These are phyloP conservation scores for Hymenoscyphus infarciens DNA, from an alignment of 2,329 filamentous ascomycete species.

Conservation along the genomic window DNA sequence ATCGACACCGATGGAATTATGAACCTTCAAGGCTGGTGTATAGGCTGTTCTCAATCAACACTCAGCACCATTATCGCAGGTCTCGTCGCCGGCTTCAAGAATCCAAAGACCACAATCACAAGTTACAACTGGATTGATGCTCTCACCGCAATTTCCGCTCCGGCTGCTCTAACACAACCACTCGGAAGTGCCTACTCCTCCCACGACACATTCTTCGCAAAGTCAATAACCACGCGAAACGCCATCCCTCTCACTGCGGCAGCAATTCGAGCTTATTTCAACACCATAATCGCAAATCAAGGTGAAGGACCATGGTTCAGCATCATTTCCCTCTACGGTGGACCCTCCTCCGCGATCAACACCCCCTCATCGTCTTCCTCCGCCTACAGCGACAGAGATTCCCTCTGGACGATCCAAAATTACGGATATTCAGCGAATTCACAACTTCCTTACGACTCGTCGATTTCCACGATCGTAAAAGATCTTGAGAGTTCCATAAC, in stretches of 20 bases:
- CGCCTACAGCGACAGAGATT: conserved; percentile 22
- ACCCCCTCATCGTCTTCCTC: conserved; percentile 8
- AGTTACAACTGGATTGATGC: conserved; percentile 6
- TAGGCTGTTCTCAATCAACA: conserved; percentile 35
- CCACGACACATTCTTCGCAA: conserved; percentile 52
- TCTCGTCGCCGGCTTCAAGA: conserved; percentile 37
- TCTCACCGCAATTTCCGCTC: conserved; percentile 4
- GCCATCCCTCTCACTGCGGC: conserved; percentile 2
- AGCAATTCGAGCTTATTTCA: conserved; percentile 2
- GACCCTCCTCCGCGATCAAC: conserved; percentile 19
- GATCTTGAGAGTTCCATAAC: conserved; percentile 23
- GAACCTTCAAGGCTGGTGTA: conserved; percentile 40
- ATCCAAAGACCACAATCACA: not conserved
- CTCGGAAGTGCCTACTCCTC: conserved; percentile 36
- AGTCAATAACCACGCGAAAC: conserved; percentile 41
- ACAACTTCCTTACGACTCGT: conserved; percentile 16
- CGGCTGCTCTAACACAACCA: conserved; percentile 34
- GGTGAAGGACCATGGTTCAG: conserved; percentile 19
- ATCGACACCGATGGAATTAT: conserved; percentile 37
- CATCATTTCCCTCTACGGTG: conserved; percentile 29
- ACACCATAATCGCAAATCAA: conserved; percentile 16
- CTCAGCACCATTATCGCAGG: conserved; percentile 40
- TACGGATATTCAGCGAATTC: conserved; percentile 17
- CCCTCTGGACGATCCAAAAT: conserved; percentile 28
- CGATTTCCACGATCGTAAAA: conserved; percentile 16